These are phyloP conservation scores for Zymoseptoria tritici DNA, from an alignment of 2,329 filamentous ascomycete genomes.

Conservation along the genomic window DNA sequence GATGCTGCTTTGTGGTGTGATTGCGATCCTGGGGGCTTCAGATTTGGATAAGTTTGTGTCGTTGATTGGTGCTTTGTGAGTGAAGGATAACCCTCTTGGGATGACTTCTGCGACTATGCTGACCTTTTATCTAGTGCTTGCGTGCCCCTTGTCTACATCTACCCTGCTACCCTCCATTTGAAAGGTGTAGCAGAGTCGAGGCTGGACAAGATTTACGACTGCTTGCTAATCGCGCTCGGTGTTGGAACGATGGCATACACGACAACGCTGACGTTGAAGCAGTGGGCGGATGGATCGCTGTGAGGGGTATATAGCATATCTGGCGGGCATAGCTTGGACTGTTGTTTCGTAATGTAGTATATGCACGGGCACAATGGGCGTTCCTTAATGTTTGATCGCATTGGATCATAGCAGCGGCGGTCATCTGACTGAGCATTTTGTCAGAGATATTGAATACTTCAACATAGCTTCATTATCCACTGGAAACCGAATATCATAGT, in stretches of 20 bases:
- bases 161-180: constrained; percentile 64
- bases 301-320: not conserved
- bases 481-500: not conserved
- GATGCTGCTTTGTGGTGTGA: constrained; percentile 51
- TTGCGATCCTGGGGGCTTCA: constrained; percentile 58
- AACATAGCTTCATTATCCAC: not conserved
- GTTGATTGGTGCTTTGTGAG: constrained; percentile 57
- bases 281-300: constrained; percentile 22
- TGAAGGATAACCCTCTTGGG: not conserved
- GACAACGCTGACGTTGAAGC: constrained; percentile 47
- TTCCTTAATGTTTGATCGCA: not conserved
- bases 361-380: not conserved
- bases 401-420: not conserved
- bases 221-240: constrained; percentile 57
- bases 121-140: constrained; percentile 44
- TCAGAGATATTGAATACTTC: not conserved
- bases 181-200: constrained; percentile 55
- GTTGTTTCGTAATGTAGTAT: not conserved
- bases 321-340: not conserved
- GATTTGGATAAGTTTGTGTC: constrained; percentile 70
- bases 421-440: not conserved
- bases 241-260: constrained; percentile 64
- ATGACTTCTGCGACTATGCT: not conserved
- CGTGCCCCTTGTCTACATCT: constrained; percentile 70
- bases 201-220: constrained; percentile 51